phyloP scores from a whole-genome alignment of 163 green algal species.

The Picocystis sp. region DNA sequence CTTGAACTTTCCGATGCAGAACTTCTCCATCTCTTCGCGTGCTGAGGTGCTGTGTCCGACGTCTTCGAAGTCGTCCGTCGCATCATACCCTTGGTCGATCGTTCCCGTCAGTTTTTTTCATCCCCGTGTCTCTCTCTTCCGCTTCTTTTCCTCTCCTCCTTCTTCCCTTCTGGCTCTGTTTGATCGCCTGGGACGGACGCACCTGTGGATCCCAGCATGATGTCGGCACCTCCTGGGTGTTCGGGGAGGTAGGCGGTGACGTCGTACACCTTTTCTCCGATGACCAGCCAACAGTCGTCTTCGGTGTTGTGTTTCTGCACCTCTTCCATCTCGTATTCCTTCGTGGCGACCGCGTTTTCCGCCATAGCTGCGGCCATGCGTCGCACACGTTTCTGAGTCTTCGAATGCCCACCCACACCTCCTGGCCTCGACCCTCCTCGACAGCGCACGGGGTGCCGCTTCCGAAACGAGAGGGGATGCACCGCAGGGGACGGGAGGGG shows the following conservation, averaged over 20 bases:
- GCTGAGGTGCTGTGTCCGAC: constrained; percentile 77
- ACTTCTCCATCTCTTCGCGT: constrained; percentile 64
- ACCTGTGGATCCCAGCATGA: constrained; percentile 62
- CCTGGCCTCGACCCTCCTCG: too few relatives aligned
- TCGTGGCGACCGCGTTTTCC: too few relatives aligned
- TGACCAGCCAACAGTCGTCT: constrained; percentile 61
- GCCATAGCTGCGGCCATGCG: too few relatives aligned
- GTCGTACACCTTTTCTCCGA: constrained; percentile 79
- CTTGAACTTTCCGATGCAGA: constrained; percentile 56
- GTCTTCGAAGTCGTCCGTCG: constrained; percentile 83
- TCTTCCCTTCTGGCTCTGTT: not conserved
- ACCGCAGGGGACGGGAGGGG: too few relatives aligned
- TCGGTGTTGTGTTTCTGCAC: constrained; percentile 36
- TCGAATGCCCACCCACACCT: too few relatives aligned
- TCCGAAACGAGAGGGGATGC: too few relatives aligned
- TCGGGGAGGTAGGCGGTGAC: constrained; percentile 89
- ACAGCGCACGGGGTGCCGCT: too few relatives aligned
- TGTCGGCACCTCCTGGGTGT: constrained; percentile 85
- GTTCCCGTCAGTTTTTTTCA: not conserved
- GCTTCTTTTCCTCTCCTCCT: too few relatives aligned
- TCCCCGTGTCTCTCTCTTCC: too few relatives aligned
- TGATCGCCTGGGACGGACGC: not conserved
- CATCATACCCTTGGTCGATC: constrained; percentile 49
- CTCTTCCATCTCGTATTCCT: constrained; percentile 19
- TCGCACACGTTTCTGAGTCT: too few relatives aligned